These are phyloP conservation scores for Quercus wislizeni DNA, from an alignment of 306 rosid genomes.

Conservation along the genomic window DNA sequence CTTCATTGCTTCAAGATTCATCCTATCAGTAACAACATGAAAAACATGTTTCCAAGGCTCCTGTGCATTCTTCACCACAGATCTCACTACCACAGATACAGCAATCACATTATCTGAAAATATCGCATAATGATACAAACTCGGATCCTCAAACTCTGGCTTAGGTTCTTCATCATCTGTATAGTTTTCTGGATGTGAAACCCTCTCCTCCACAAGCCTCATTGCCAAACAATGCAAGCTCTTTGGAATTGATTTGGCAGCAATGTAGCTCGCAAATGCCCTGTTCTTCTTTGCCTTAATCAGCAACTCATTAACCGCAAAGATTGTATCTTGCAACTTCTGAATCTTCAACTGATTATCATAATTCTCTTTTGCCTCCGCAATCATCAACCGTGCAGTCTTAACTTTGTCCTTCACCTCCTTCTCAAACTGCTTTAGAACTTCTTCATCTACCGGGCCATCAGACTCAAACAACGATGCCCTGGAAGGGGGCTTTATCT, in stretches of 20 bases:
- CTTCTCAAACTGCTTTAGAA: slow-evolving; percentile 91
- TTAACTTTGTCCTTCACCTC: slow-evolving; percentile 98
- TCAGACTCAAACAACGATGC: slow-evolving; percentile 65
- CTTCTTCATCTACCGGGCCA: slow-evolving; percentile 84
- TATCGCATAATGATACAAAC: slow-evolving; percentile 88
- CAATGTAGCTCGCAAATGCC: slow-evolving; percentile 80
- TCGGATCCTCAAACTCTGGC: slow-evolving; percentile 87
- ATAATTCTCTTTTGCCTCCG: slow-evolving; percentile 82
- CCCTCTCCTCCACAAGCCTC: slow-evolving; percentile 91
- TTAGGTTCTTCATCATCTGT: slow-evolving; percentile 59
- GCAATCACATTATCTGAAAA: slow-evolving; percentile 94
- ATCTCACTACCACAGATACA: slow-evolving; percentile 89
- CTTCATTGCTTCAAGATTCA: slow-evolving; percentile 98
- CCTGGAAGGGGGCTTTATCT: slow-evolving; percentile 55
- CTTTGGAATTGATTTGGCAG: slow-evolving; percentile 87
- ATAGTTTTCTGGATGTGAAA: slow-evolving; percentile 78
- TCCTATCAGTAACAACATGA: slow-evolving; percentile 87
- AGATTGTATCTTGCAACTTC: slow-evolving; percentile 95
- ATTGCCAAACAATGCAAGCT: slow-evolving; percentile 97
- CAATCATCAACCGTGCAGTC: slow-evolving; percentile 72
- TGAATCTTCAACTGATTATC: slow-evolving; percentile 96
- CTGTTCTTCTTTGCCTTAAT: slow-evolving; percentile 94
- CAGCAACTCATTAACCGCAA: slow-evolving; percentile 89
- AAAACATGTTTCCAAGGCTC: slow-evolving; percentile 98
- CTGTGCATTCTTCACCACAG: slow-evolving; percentile 77